Evolutionary conservation across 2,329 filamentous ascomycete species (phyloP).

Genomic region (Cercospora zeae-maydis): DNA sequence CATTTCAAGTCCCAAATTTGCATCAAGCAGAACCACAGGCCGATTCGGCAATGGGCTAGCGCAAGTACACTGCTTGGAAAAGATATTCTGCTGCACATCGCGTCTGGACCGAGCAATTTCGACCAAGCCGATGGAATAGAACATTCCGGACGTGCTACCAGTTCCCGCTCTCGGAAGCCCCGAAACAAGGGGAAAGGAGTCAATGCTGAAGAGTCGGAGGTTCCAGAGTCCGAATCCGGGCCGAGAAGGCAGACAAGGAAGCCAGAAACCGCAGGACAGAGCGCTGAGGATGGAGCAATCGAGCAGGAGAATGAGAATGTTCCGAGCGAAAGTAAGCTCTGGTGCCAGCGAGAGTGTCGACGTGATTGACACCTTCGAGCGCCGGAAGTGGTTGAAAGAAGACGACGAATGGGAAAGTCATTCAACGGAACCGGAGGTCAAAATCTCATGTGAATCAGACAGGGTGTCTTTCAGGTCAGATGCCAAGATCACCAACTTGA

Average conservation of each 20-base stretch:
- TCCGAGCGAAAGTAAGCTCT: background rate
- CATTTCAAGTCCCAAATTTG: background rate
- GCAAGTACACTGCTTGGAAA: background rate
- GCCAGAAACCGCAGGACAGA: background rate
- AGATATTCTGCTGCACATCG: background rate
- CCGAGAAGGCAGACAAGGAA: background rate
- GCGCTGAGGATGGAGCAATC: background rate
- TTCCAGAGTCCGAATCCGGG: background rate
- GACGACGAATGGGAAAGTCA: background rate
- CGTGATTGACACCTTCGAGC: background rate
- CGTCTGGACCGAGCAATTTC: background rate
- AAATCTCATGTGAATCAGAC: background rate
- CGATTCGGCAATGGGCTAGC: background rate
- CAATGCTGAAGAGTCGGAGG: background rate
- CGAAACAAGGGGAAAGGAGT: background rate
- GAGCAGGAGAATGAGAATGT: background rate
- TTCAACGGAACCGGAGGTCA: background rate
- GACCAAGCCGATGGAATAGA: background rate
- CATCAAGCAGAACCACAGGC: background rate
- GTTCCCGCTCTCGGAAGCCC: background rate
- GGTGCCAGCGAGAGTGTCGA: background rate
- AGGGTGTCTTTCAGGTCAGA: background rate
- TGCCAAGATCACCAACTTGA: background rate
- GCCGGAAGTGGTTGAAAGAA: background rate
- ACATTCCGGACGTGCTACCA: background rate